Percentiles rank a stretch among this genome's conserved stretches.
phyloP scores from a whole-genome alignment of 192 early-diverging fungal species.

The Gonapodya prolifera region DNA sequence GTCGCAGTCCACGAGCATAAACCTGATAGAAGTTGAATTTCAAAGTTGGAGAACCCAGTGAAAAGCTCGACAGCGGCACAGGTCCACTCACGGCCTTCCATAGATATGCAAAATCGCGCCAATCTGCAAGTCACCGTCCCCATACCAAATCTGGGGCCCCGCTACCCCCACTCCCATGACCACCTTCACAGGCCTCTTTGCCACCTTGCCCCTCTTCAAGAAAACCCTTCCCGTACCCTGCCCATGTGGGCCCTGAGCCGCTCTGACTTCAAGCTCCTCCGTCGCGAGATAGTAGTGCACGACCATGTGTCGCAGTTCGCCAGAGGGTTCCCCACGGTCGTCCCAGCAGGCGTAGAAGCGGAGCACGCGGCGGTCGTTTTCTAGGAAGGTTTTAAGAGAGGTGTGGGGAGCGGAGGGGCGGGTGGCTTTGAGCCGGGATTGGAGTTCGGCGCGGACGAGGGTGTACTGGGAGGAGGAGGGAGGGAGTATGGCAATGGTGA shows the following conservation, averaged over 20 bases:
- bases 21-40: too few species aligned
- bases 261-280: slow-evolving; percentile 5
- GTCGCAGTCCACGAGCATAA: slow-evolving; percentile 10
- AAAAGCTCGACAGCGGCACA: too few species aligned
- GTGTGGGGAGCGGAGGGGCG: background rate
- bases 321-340: slow-evolving; percentile 2
- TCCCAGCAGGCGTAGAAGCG: slow-evolving; percentile 11
- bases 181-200: background rate
- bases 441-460: background rate
- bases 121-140: slow-evolving; percentile 6
- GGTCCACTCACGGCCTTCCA: too few species aligned
- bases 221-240: slow-evolving; percentile 4
- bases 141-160: slow-evolving; percentile 4
- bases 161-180: background rate
- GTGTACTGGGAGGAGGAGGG: too few species aligned
- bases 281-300: slow-evolving; percentile 12
- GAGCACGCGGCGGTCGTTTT: slow-evolving; percentile 9
- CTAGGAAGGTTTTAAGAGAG: slow-evolving; percentile 1
- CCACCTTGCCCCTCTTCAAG: slow-evolving; percentile 7
- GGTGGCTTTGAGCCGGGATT: background rate
- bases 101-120: slow-evolving; percentile 8
- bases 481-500: too few species aligned
- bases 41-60: too few species aligned
- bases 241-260: slow-evolving; percentile 1
- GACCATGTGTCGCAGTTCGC: slow-evolving; percentile 7